Conservation (phyloP, 2,329 filamentous ascomycete genomes). For the Talaromyces sp. region DNA sequence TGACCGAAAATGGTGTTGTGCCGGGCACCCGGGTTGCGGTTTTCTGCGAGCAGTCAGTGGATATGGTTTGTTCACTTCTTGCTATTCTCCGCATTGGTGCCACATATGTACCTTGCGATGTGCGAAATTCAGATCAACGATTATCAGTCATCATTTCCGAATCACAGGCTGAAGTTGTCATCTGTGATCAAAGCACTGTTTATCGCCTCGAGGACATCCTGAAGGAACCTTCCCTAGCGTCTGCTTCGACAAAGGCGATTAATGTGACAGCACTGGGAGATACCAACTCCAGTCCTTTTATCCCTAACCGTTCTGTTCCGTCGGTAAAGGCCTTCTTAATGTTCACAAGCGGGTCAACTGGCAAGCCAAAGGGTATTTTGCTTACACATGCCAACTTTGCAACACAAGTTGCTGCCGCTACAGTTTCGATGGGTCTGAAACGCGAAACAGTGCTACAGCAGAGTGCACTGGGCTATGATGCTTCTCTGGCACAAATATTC, state of each 20-base stretch:
- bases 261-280: not conserved
- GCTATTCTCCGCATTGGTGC: conserved; percentile 35
- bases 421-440: not conserved
- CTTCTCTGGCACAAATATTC: conserved; percentile 16
- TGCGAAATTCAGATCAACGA: conserved; percentile 22
- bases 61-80: too few relatives aligned
- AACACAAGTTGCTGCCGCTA: conserved; percentile 2
- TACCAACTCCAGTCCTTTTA: not conserved
- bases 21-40: too few relatives aligned
- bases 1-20: too few relatives aligned
- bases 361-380: conserved; percentile 34
- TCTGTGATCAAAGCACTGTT: conserved; percentile 15
- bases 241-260: too few relatives aligned
- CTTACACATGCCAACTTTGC: conserved; percentile 18
- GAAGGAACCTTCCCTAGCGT: too few relatives aligned
- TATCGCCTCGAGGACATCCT: not conserved
- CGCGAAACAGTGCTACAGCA: conserved; percentile 12
- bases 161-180: too few relatives aligned
- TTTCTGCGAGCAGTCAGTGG: too few relatives aligned
- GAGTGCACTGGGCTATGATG: conserved; percentile 13
- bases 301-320: conserved; percentile 35
- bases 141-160: conserved; percentile 22
- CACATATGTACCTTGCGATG: conserved; percentile 36
- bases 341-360: conserved; percentile 19
- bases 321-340: conserved; percentile 20